Percentiles rank a stretch among this genome's conserved stretches.
phyloP scores from a whole-genome alignment of 2,329 filamentous ascomycete genomes.

The Coniochaeta prunicola region DNA sequence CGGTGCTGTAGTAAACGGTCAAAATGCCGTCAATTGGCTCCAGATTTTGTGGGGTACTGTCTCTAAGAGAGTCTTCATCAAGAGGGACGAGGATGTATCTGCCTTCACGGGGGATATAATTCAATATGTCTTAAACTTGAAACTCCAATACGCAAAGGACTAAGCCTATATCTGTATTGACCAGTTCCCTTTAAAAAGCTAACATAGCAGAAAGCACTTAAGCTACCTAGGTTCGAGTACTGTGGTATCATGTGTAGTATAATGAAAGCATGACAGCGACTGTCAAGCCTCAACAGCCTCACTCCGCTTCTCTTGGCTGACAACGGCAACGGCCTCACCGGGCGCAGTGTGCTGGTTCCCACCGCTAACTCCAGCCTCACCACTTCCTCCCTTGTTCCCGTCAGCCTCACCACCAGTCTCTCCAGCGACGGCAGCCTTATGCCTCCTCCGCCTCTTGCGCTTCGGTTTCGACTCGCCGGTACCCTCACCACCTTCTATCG shows the following conservation, averaged over 20 bases:
- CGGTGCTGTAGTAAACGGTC: too few species aligned
- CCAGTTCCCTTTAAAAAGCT: neutral
- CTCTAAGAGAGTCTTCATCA: too few species aligned
- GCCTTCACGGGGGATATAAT: too few species aligned
- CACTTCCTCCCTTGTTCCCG: slow-evolving; percentile 1
- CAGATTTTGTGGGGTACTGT: too few species aligned
- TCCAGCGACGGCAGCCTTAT: slow-evolving; percentile 5
- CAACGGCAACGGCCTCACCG: neutral
- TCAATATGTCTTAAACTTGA: too few species aligned
- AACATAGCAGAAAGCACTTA: neutral
- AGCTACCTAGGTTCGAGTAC: too few species aligned
- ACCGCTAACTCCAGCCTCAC: neutral
- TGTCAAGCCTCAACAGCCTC: neutral
- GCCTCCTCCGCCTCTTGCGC: slow-evolving; percentile 16
- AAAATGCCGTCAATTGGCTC: too few species aligned
- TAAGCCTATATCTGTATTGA: neutral
- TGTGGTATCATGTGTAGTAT: neutral
- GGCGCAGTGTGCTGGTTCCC: neutral
- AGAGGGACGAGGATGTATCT: too few species aligned
- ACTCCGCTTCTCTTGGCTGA: neutral
- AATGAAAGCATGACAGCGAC: neutral
- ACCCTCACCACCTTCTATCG: slow-evolving; percentile 19
- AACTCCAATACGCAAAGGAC: too few species aligned
- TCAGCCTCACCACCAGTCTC: slow-evolving; percentile 4
- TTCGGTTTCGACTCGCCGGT: slow-evolving; percentile 26